Conservation (phyloP, 768 basidiomycete species). For the Crassisporium funariophilum region DNA sequence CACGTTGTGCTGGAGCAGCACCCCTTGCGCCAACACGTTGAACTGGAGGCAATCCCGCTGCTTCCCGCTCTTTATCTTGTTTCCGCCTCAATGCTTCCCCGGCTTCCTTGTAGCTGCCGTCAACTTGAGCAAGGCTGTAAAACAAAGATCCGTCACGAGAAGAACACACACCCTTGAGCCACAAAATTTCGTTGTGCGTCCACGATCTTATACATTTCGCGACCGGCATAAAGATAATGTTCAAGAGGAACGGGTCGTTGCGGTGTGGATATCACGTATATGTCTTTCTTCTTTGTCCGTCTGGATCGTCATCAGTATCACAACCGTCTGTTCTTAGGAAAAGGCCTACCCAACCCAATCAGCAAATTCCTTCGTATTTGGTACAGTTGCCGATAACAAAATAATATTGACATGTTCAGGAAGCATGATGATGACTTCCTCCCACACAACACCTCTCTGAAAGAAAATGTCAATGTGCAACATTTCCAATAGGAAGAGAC, state of each 20-base stretch:
- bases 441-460: constrained; percentile 98
- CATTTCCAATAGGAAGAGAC: constrained; percentile 5
- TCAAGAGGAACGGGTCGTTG: constrained; percentile 97
- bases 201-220: constrained; percentile 91
- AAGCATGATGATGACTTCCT: constrained; percentile 99
- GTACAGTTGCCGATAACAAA: constrained; percentile 93
- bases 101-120: constrained; percentile 81
- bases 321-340: not conserved
- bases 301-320: constrained; percentile 42
- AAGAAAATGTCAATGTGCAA: constrained; percentile 4
- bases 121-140: not conserved
- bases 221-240: constrained; percentile 94
- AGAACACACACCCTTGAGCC: constrained; percentile 66
- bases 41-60: constrained; percentile 86
- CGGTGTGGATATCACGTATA: constrained; percentile 96
- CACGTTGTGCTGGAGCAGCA: constrained; percentile 55
- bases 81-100: constrained; percentile 87
- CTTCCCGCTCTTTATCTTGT: constrained; percentile 98
- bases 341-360: constrained; percentile 97
- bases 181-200: constrained; percentile 77
- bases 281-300: constrained; percentile 98
- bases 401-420: constrained; percentile 99
- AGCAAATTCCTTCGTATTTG: constrained; percentile 97
- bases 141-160: not conserved
- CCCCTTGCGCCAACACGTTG: constrained; percentile 84